Conservation (phyloP, 177 flowering plant genomes). For the Tripterygium wilfordii region DNA sequence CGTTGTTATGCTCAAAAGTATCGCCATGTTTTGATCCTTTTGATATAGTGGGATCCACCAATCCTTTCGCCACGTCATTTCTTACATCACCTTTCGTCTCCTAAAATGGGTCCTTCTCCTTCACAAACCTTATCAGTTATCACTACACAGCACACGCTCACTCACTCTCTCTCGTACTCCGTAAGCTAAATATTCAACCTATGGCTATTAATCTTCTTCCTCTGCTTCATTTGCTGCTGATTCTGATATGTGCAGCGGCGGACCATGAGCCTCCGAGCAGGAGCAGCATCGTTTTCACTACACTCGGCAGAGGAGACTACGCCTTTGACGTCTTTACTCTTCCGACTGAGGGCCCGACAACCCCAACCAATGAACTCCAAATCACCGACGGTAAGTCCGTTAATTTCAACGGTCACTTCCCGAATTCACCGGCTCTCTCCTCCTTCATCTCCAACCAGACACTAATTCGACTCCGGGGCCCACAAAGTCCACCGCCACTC, state of each 20-base stretch:
- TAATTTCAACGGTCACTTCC: constrained; percentile 80
- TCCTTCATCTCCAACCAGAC: constrained; percentile 20
- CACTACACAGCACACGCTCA: too few species aligned
- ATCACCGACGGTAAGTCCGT: constrained; percentile 67
- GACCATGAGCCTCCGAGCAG: constrained; percentile 8
- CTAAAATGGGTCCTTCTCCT: too few species aligned
- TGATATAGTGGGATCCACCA: too few species aligned
- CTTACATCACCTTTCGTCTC: too few species aligned
- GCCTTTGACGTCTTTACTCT: constrained; percentile 72
- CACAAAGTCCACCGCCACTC: constrained; percentile 21
- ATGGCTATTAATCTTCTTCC: too few species aligned
- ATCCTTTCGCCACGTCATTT: not conserved
- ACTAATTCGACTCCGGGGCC: not conserved
- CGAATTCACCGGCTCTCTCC: constrained; percentile 29
- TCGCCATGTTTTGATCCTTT: too few species aligned
- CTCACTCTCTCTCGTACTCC: too few species aligned
- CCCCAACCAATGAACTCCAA: constrained; percentile 25
- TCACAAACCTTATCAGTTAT: too few species aligned
- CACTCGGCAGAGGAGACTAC: constrained; percentile 53
- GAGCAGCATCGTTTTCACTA: constrained; percentile 56
- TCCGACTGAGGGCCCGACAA: constrained; percentile 19
- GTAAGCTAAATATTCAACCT: too few species aligned
- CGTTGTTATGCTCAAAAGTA: too few species aligned
- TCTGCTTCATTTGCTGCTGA: not conserved
- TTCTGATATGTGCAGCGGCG: constrained; percentile 9